A percentile compares a stretch with the other conserved stretches of the same genome.
phyloP scores from a whole-genome alignment of 192 early-diverging fungal species.

The Polychytrium aggregatum region DNA sequence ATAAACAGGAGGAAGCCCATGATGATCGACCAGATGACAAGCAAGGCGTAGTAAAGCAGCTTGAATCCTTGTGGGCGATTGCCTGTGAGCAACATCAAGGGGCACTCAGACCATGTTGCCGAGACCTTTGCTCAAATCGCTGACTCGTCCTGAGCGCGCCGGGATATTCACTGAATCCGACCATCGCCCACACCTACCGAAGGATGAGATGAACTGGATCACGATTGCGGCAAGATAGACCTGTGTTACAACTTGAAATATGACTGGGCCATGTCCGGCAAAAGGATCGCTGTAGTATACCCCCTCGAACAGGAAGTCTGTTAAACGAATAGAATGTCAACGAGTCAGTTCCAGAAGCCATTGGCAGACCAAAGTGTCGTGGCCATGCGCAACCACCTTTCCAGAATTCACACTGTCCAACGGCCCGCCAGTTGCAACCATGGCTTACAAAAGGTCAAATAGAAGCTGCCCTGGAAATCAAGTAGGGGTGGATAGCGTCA shows the following conservation, averaged over 20 bases:
- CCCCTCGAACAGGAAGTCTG: conserved; percentile 14
- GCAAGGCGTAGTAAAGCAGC: conserved; percentile 21
- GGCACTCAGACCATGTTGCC: too few species aligned
- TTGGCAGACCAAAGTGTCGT: too few species aligned
- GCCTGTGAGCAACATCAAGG: conserved; percentile 41
- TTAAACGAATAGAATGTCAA: background rate
- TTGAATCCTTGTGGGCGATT: conserved; percentile 47
- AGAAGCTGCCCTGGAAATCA: conserved; percentile 11
- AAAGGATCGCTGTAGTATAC: conserved; percentile 13
- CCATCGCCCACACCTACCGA: conserved; percentile 18
- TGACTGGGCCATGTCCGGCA: conserved; percentile 4
- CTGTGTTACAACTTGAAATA: conserved; percentile 7
- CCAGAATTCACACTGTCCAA: too few species aligned
- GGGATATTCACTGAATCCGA: background rate
- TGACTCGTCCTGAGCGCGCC: background rate
- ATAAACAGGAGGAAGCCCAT: conserved; percentile 35
- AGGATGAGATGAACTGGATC: conserved; percentile 31
- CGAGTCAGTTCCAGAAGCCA: background rate
- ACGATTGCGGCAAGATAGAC: conserved; percentile 15
- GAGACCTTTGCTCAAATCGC: too few species aligned
- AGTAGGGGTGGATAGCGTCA: background rate
- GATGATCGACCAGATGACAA: conserved; percentile 25
- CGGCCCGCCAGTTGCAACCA: too few species aligned
- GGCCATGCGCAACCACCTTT: too few species aligned
- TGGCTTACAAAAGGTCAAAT: conserved; percentile 16